These are phyloP conservation scores for Psidium friedrichsthalianum DNA, from an alignment of 345 rosid genomes.

Conservation along the genomic window DNA sequence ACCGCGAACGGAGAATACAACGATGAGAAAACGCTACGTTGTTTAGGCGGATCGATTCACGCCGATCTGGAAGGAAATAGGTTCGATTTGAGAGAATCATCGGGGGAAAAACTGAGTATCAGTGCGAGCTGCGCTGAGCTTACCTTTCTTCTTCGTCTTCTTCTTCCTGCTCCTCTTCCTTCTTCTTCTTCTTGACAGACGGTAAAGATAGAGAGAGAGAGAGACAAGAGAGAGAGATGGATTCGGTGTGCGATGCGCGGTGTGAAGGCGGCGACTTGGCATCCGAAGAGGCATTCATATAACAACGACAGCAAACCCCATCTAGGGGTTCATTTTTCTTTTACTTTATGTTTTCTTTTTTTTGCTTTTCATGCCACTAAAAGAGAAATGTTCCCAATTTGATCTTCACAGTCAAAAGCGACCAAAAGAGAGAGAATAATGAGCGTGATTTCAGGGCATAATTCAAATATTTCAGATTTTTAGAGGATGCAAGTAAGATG, in stretches of 20 bases:
- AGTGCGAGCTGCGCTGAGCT: neutral
- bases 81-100: neutral
- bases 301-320: too few species aligned
- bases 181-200: neutral
- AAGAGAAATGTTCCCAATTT: too few species aligned
- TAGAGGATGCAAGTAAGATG: too few species aligned
- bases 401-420: too few species aligned
- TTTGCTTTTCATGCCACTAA: too few species aligned
- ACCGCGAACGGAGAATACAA: neutral
- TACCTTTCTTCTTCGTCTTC: neutral
- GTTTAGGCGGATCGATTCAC: neutral
- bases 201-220: rapidly evolving
- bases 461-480: too few species aligned
- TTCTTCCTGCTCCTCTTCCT: too few species aligned
- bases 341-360: too few species aligned
- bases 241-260: neutral
- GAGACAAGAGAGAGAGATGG: neutral
- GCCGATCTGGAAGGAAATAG: neutral
- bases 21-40: neutral
- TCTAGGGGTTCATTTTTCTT: too few species aligned
- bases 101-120: neutral
- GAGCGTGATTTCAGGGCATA: too few species aligned
- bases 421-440: too few species aligned
- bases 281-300: too few species aligned
- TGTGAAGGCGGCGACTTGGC: neutral